A percentile compares a stretch with the other conserved stretches of the same genome.
phyloP scores from a whole-genome alignment of 2,329 filamentous ascomycete species.

The Fusarium pilosicola region DNA sequence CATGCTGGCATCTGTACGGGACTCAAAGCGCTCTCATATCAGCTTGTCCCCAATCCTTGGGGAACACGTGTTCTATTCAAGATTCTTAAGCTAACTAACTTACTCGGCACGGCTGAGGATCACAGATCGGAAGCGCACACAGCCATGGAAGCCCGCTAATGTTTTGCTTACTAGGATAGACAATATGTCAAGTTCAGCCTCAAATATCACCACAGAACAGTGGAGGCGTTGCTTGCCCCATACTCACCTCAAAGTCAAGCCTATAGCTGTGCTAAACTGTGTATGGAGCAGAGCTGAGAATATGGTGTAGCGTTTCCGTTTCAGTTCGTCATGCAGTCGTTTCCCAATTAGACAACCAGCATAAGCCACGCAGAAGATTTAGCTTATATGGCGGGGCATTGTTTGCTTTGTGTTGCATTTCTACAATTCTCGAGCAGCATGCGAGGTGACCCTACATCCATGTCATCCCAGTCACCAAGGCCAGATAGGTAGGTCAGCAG shows the following conservation, averaged over 20 bases:
- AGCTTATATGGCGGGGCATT: constrained; percentile 17
- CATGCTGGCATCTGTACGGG: not conserved
- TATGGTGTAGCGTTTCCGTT: not conserved
- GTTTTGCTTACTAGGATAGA: not conserved
- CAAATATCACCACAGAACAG: not conserved
- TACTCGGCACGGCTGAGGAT: not conserved
- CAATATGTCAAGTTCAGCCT: not conserved
- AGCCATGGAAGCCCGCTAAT: not conserved
- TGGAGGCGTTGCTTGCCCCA: not conserved
- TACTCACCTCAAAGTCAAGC: not conserved
- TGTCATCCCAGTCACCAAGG: constrained; percentile 5
- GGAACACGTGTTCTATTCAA: not conserved
- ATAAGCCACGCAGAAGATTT: constrained; percentile 1
- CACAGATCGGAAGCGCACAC: not conserved
- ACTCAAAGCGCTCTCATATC: not conserved
- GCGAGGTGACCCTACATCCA: constrained; percentile 23
- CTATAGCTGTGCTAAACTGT: not conserved
- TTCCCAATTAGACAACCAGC: constrained; percentile 1
- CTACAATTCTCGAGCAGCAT: constrained; percentile 19
- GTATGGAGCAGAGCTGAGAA: not conserved
- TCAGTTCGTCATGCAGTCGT: not conserved
- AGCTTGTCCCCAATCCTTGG: not conserved
- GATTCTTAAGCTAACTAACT: not conserved
- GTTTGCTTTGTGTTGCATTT: constrained; percentile 15
- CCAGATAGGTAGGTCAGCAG: not conserved